phyloP scores from a whole-genome alignment of 164 flowering plant genomes.

The Cinnamomum micranthum region DNA sequence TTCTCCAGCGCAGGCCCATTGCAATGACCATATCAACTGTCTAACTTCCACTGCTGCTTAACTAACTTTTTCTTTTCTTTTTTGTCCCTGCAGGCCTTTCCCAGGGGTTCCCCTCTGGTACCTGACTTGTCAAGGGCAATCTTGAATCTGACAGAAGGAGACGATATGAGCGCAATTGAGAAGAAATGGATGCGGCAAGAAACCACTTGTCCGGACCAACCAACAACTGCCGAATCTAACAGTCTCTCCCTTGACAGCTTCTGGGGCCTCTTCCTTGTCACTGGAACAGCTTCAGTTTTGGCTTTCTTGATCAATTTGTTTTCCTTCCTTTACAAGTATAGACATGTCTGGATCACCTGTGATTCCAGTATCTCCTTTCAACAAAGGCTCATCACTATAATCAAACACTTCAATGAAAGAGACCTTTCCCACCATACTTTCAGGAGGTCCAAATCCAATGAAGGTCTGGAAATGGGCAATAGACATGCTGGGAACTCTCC shows the following conservation, averaged over 20 bases:
- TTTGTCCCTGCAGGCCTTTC: slow-evolving; percentile 28
- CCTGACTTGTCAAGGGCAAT: slow-evolving; percentile 38
- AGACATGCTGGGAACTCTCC: not conserved
- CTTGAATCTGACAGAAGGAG: slow-evolving; percentile 26
- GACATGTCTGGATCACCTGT: not conserved
- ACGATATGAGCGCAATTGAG: slow-evolving; percentile 25
- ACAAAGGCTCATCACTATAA: slow-evolving; percentile 10
- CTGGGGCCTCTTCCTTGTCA: slow-evolving; percentile 38
- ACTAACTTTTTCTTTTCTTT: no score
- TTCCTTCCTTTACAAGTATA: slow-evolving; percentile 20
- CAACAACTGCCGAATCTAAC: not conserved
- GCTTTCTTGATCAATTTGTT: slow-evolving; percentile 20
- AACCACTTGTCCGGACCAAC: slow-evolving; percentile 10
- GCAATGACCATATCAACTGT: not conserved
- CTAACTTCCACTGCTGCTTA: not conserved
- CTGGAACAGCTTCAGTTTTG: slow-evolving; percentile 25
- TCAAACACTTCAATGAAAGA: slow-evolving; percentile 10
- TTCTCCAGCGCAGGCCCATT: not conserved
- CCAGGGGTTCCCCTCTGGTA: slow-evolving; percentile 33
- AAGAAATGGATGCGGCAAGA: slow-evolving; percentile 23
- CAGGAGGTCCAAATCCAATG: not conserved
- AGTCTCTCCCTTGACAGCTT: slow-evolving; percentile 17
- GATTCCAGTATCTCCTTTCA: slow-evolving; percentile 9
- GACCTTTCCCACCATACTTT: slow-evolving; percentile 22
- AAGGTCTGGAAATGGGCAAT: not conserved